Evolutionary conservation across 2,329 filamentous ascomycete species (phyloP), one percentile per base, ranked within the genome.

Genomic region (Ophiosphaerella narmari): DNA sequence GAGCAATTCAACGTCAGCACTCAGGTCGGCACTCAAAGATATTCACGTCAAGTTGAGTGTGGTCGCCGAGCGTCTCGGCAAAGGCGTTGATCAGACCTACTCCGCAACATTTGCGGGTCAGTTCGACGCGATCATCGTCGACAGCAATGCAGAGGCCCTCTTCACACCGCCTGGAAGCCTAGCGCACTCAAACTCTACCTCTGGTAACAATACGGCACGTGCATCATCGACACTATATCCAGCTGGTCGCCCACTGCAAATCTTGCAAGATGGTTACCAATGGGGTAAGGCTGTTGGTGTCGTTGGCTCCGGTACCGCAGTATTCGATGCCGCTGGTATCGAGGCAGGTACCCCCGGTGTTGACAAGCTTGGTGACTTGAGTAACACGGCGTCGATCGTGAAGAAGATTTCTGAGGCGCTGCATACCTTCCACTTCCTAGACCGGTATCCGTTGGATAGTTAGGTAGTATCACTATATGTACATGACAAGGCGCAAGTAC

Each of bases 231-330:
- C 83, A 0, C 75, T 90, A 6, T 90, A 82, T 70, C 87, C 87
- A 1, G 75, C 80, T 2, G 83, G 83, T 1, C 78, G 86, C 0
- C 88, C 87, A 0, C 70, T 79, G 2, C 80, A 88, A 74, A 86
- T 90, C 43, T 68, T 89, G 14, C 66, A 77, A 13, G 82, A 86
- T 62, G 82, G 79, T 0, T 90, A 84, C 73, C 76, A 82, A 21
- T 90, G 85, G 77, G 87, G 86, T 4, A 91, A 91, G 77, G 85
- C 88, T 0, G 75, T 90, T 21, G 86, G 77, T 12, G 82, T 81
- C 24, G 57, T 89, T 1, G 86, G 85, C 1, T 69, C 63, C 11
- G 72, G 71, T 0, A 72, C 58, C n/a, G 45, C 49, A 4, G 75
- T 77, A 4, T 69, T 82, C 5, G 55, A 66, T 1, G 70, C 68